These are phyloP conservation scores for Marsdenia floribunda DNA, from an alignment of 257 asterid genomes.

Conservation along the genomic window DNA sequence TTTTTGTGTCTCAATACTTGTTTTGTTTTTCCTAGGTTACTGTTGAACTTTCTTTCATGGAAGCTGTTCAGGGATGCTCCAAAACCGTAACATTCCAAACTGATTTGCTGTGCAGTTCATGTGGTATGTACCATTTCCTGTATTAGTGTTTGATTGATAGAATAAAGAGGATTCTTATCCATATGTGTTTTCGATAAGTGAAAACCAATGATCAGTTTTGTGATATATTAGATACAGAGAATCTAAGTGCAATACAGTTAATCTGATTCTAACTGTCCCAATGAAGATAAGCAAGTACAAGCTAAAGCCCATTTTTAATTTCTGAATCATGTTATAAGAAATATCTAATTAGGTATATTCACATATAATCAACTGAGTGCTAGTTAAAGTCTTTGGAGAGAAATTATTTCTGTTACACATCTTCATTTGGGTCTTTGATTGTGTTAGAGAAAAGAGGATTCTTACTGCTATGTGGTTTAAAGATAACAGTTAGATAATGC, in stretches of 20 bases:
- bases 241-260: not conserved
- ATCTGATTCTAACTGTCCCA: not conserved
- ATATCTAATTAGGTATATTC: not conserved
- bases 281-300: not conserved
- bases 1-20: constrained; percentile 14
- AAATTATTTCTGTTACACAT: not conserved
- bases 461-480: not conserved
- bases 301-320: not conserved
- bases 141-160: not conserved
- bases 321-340: not conserved
- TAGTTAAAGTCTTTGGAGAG: not conserved
- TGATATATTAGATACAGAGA: not conserved
- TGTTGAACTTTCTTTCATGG: constrained; percentile 85
- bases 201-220: not conserved
- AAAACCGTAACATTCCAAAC: constrained; percentile 62
- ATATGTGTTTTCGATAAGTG: not conserved
- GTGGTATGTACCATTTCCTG: constrained; percentile 50
- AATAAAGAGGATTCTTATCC: not conserved
- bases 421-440: not conserved
- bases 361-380: no score
- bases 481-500: not conserved
- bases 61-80: constrained; percentile 93
- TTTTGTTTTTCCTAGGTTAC: constrained; percentile 40
- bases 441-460: not conserved
- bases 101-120: constrained; percentile 64